Conservation (phyloP, 164 flowering plant species). For the Chimonanthus salicifolius region DNA sequence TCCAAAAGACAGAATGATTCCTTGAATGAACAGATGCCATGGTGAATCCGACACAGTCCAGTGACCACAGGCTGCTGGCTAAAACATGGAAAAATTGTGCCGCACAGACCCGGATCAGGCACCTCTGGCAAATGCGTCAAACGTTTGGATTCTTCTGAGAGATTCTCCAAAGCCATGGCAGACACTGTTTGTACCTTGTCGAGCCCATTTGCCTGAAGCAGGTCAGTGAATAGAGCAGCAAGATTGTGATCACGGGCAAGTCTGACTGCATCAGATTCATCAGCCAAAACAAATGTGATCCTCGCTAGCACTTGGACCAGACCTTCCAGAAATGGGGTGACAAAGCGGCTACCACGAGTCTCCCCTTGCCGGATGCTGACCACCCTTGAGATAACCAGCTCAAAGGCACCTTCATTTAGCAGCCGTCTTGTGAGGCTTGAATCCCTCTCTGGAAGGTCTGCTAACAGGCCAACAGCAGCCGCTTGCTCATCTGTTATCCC, state of each 20-base stretch:
- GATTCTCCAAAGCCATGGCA: slow-evolving; percentile 77
- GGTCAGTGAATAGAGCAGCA: slow-evolving; percentile 60
- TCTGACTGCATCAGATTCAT: slow-evolving; percentile 48
- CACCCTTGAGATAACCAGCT: slow-evolving; percentile 41
- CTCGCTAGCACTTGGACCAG: slow-evolving; percentile 74
- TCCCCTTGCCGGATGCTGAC: slow-evolving; percentile 56
- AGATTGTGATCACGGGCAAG: slow-evolving; percentile 64
- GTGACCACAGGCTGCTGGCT: slow-evolving; percentile 54
- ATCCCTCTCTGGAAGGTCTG: slow-evolving; percentile 88
- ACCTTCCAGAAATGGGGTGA: slow-evolving; percentile 86
- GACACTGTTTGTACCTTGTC: slow-evolving; percentile 89
- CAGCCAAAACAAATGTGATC: slow-evolving; percentile 62
- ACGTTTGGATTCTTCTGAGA: slow-evolving; percentile 59
- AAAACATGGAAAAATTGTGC: slow-evolving; percentile 61
- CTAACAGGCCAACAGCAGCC: slow-evolving; percentile 79
- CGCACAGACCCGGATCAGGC: slow-evolving; percentile 62
- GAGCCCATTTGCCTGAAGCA: slow-evolving; percentile 73
- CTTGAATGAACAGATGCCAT: slow-evolving; percentile 62
- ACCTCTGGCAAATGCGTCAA: slow-evolving; percentile 58
- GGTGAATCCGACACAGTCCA: slow-evolving; percentile 68
- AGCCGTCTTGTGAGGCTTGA: slow-evolving; percentile 68
- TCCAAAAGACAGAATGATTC: slow-evolving; percentile 79
- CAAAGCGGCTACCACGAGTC: slow-evolving; percentile 59
- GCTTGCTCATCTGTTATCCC: slow-evolving; percentile 89
- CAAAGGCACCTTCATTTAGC: slow-evolving; percentile 72